Evolutionary conservation across 169 alveolate genomes (phyloP).

Genomic region (Theileria annulata): DNA sequence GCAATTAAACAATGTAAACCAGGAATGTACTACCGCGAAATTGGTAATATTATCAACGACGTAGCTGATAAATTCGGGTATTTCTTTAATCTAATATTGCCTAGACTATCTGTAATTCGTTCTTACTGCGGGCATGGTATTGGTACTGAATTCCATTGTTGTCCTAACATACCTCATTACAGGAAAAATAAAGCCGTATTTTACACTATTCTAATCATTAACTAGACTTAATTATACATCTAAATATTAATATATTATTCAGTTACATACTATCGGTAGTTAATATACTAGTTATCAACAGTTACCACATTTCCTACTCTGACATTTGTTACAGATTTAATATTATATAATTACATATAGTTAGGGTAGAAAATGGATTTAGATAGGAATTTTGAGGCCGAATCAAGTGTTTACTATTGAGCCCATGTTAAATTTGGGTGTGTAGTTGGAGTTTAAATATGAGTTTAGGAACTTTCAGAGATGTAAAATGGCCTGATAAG

Average conservation of each 20-base stretch:
- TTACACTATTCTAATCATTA: constrained; percentile 34
- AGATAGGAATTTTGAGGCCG: constrained; percentile 86
- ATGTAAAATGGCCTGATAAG: constrained; percentile 95
- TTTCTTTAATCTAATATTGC: background rate
- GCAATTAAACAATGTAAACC: constrained; percentile 91
- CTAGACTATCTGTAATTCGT: constrained; percentile 81
- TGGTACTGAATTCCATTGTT: constrained; percentile 95
- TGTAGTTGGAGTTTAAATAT: background rate
- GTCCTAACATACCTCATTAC: constrained; percentile 97
- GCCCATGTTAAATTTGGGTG: constrained; percentile 95
- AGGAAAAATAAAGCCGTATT: constrained; percentile 96
- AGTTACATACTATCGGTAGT: background rate
- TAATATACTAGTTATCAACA: background rate
- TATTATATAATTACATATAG: too few relatives aligned
- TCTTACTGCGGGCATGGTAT: constrained; percentile 98
- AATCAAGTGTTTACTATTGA: constrained; percentile 99
- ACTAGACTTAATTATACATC: constrained; percentile 64
- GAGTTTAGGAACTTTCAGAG: constrained; percentile 87
- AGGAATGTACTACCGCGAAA: constrained; percentile 94
- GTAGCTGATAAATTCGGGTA: constrained; percentile 80
- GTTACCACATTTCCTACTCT: too few relatives aligned
- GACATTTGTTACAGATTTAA: too few relatives aligned
- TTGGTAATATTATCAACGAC: constrained; percentile 90
- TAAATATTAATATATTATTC: too few relatives aligned
- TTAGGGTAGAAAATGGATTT: background rate